Evolutionary conservation across 768 basidiomycete genomes (phyloP), one percentile per base, ranked within the genome.

Genomic region (Pleurotus tuber-regium): DNA sequence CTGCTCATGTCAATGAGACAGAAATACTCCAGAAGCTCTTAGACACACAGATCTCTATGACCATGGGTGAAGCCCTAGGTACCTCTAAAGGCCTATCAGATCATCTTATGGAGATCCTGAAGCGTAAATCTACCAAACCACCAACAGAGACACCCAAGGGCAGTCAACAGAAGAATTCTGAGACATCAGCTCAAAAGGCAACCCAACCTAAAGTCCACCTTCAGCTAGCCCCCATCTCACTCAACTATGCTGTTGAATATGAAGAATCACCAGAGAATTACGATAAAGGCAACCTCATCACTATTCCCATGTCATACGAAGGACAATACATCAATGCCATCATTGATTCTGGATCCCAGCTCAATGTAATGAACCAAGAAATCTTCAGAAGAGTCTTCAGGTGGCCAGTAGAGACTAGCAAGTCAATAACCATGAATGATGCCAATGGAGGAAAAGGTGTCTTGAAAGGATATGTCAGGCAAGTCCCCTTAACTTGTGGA

Each of bases 331-430:
- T 67, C 1, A 43, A 12, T 3, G 61, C 60, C 0, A 58, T 66
- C 5, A 59, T 67, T 25, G 63, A 67, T 30, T 65, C 62, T 0
- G 63, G 64, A 25, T 66, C 62, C n/a, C 55, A 64, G 41, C n/a
- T 67, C 4, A 64, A 65, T 50, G 53, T 67, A 12, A 53, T 60
- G 0, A 41, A 50, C 0, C 16, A 50, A 7, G 51, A 56, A 3
- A 7, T 59, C 2, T 64, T 57, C 0, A 41, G 56, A 1, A 16
- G 9, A 1, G 41, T 26, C 19, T 43, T 53, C 1, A 39, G 49
- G 1, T 21, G 53, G 3, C 52, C 59, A 1, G 52, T 65, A 1
- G 60, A 65, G 11, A 49, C 58, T 11, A 35, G 19, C 1, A 10
- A 49, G 8, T 10, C n/a, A 0, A 58, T 52, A 1, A 43, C 12